Conservation (phyloP, 345 rosid genomes). For the Fremontodendron californicum region DNA sequence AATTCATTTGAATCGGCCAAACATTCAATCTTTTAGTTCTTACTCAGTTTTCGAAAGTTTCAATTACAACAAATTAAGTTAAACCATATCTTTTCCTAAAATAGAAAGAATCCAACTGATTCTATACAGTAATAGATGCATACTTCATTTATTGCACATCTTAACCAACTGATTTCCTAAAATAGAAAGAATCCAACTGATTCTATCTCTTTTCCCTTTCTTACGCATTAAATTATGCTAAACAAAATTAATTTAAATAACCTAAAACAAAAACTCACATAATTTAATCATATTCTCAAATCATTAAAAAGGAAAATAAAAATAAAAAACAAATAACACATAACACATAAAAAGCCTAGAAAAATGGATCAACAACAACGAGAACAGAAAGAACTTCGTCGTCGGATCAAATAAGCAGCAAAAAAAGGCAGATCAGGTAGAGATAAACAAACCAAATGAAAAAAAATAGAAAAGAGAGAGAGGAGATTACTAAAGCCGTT, state of each 20-base stretch:
- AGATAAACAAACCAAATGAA: background rate
- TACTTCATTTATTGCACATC: background rate
- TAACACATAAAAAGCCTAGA: background rate
- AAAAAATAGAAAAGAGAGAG: background rate
- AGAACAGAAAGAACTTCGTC: background rate
- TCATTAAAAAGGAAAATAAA: background rate
- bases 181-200: background rate
- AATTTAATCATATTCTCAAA: background rate
- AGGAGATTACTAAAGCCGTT: slow-evolving; percentile 39
- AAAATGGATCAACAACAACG: background rate
- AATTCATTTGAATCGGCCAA: background rate
- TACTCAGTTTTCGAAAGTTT: background rate
- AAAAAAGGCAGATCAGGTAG: background rate
- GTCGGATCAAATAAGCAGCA: background rate
- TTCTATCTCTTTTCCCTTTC: background rate
- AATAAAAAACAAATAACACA: background rate
- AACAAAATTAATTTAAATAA: background rate
- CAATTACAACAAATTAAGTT: background rate
- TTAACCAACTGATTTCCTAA: background rate
- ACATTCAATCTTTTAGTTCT: background rate
- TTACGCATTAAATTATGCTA: background rate
- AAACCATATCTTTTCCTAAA: background rate
- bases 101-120: background rate
- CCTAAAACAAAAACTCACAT: background rate
- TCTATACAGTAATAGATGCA: background rate